These are phyloP conservation scores for Ilyonectria mors-panacis DNA, from an alignment of 2,329 filamentous ascomycete genomes.

Conservation along the genomic window DNA sequence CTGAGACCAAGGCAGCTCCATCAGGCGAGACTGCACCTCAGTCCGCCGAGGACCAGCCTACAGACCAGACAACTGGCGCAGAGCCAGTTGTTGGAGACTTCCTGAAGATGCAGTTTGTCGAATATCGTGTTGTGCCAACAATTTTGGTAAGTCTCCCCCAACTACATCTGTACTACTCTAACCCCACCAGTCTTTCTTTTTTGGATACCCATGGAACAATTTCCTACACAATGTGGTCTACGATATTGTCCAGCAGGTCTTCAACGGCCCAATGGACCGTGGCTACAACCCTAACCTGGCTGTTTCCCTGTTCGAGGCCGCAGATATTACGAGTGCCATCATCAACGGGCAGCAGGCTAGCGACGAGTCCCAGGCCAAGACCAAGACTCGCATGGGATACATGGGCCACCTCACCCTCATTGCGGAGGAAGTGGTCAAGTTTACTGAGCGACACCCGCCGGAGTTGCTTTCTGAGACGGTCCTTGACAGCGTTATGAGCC, in stretches of 20 bases:
- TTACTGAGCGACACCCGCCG: slow-evolving; percentile 92
- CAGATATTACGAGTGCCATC: slow-evolving; percentile 91
- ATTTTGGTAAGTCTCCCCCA: slow-evolving; percentile 79
- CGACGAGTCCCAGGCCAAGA: slow-evolving; percentile 86
- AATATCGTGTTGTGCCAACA: slow-evolving; percentile 93
- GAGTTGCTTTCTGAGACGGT: slow-evolving; percentile 89
- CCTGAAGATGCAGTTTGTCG: slow-evolving; percentile 96
- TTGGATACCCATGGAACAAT: slow-evolving; percentile 99
- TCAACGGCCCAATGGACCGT: slow-evolving; percentile 97
- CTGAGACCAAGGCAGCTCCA: slow-evolving; percentile 25
- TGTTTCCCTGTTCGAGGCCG: slow-evolving; percentile 92
- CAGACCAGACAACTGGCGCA: slow-evolving; percentile 32
- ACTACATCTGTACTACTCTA: slow-evolving; percentile 23
- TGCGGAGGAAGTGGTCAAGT: slow-evolving; percentile 98
- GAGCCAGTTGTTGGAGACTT: slow-evolving; percentile 92
- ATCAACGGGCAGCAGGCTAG: slow-evolving; percentile 91
- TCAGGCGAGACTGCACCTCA: slow-evolving; percentile 15
- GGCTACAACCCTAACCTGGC: slow-evolving; percentile 93
- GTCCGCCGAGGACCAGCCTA: slow-evolving; percentile 33
- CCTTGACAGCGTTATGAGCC: slow-evolving; percentile 88
- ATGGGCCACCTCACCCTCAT: slow-evolving; percentile 99
- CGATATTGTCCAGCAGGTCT: slow-evolving; percentile 98
- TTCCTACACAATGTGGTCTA: slow-evolving; percentile 99
- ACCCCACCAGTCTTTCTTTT: slow-evolving; percentile 86
- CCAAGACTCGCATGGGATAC: slow-evolving; percentile 93